Conservation (phyloP, 1,139 yeast species). For the Debaryomyces psychrophilus region DNA sequence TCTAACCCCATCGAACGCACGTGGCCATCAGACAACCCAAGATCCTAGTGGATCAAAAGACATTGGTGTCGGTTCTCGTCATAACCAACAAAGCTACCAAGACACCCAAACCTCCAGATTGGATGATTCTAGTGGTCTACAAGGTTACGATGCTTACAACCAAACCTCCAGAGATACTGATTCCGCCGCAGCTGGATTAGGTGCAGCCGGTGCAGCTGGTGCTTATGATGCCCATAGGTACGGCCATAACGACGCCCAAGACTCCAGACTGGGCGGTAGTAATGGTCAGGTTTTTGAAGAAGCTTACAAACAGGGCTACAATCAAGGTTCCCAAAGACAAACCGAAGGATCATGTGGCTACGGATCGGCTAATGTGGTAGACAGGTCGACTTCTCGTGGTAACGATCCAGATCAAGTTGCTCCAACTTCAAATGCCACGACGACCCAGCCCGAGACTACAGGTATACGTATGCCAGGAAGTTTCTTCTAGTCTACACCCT, state of each 20-base stretch:
- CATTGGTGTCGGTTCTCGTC: conserved; percentile 3
- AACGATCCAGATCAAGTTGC: conserved; percentile 4
- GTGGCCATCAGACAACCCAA: neutral
- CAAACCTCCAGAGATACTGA: conserved; percentile 4
- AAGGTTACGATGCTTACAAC: neutral
- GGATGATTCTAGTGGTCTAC: neutral
- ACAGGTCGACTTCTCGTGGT: neutral
- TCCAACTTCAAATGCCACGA: neutral
- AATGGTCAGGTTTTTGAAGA: neutral
- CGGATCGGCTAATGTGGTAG: neutral
- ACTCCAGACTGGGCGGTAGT: neutral
- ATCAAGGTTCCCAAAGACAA: neutral
- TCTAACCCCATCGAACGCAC: neutral
- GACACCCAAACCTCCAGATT: neutral
- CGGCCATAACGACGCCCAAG: neutral
- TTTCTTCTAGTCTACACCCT: neutral
- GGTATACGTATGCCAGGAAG: conserved; percentile 4
- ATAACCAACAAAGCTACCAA: neutral
- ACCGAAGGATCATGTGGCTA: neutral
- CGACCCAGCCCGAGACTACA: neutral
- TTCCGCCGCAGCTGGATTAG: conserved; percentile 9
- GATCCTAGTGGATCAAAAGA: conserved; percentile 1
- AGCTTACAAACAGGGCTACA: neutral
- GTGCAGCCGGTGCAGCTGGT: conserved; percentile 12
- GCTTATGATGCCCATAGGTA: conserved; percentile 13